Conservation (phyloP, 768 basidiomycete genomes). For the Filobasidium wieringae region DNA sequence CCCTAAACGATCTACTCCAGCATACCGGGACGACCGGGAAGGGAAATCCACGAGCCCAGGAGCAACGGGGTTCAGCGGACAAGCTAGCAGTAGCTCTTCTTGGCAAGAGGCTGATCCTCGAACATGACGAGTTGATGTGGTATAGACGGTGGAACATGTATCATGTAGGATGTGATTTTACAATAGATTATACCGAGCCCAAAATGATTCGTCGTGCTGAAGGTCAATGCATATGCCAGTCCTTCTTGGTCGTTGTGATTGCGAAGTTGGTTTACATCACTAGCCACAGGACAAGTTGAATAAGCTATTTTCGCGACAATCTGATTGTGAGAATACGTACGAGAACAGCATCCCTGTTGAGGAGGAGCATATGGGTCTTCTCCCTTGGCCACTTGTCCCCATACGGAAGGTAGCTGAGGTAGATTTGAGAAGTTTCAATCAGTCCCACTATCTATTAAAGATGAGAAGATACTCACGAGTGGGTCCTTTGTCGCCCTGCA, state of each 20-base stretch:
- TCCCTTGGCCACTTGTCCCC: constrained; percentile 84
- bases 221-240: no score
- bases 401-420: constrained; percentile 76
- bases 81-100: background rate
- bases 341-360: constrained; percentile 42
- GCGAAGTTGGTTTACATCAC: no score
- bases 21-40: background rate
- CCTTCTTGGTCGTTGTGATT: no score
- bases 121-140: no score
- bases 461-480: constrained; percentile 34
- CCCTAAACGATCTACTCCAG: background rate
- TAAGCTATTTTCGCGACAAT: no score
- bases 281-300: no score
- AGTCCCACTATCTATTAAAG: no score
- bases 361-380: constrained; percentile 87
- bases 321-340: no score
- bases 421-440: constrained; percentile 2
- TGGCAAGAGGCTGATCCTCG: background rate
- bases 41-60: background rate
- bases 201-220: no score
- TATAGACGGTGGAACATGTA: no score
- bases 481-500: constrained; percentile 83
- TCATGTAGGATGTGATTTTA: no score
- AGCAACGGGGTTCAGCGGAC: background rate
- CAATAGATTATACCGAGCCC: no score